Evolutionary conservation across 2,329 filamentous ascomycete species (phyloP).

Genomic region (Scedosporium dehoogii): DNA sequence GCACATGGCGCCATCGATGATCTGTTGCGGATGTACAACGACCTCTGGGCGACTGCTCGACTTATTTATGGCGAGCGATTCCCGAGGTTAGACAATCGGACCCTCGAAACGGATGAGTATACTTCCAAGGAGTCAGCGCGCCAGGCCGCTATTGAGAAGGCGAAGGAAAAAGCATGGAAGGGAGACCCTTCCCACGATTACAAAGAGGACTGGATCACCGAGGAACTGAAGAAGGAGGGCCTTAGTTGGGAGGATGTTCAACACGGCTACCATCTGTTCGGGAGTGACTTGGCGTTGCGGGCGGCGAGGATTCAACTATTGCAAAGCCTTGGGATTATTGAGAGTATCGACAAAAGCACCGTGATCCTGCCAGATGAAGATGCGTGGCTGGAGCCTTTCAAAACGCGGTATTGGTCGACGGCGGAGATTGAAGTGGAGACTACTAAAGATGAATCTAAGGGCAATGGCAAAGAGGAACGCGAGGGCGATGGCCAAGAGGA

Average conservation of each 20-base stretch:
- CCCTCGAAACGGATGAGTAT: not conserved
- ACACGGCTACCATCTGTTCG: not conserved
- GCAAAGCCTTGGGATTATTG: not conserved
- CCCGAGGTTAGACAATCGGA: slow-evolving; percentile 8
- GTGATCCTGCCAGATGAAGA: not conserved
- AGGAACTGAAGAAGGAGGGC: slow-evolving; percentile 8
- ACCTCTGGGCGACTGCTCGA: slow-evolving; percentile 8
- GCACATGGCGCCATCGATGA: slow-evolving; percentile 10
- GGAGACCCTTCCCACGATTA: slow-evolving; percentile 3
- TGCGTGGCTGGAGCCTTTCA: not conserved
- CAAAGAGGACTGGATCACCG: slow-evolving; percentile 9
- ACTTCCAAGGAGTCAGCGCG: not conserved
- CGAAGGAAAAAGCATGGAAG: slow-evolving; percentile 1
- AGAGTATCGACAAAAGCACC: not conserved
- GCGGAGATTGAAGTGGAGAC: not conserved
- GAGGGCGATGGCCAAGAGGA: not conserved
- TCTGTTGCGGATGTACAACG: slow-evolving; percentile 12
- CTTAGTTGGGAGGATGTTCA: slow-evolving; percentile 1
- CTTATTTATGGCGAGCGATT: slow-evolving; percentile 15
- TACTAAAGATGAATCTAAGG: not conserved
- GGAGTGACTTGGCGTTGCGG: not conserved
- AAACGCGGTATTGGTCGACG: not conserved
- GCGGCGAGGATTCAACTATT: not conserved
- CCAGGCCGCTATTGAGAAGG: not conserved
- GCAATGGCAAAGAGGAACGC: not conserved